phyloP scores from a whole-genome alignment of 192 early-diverging fungal species.

The Backusella circina region DNA sequence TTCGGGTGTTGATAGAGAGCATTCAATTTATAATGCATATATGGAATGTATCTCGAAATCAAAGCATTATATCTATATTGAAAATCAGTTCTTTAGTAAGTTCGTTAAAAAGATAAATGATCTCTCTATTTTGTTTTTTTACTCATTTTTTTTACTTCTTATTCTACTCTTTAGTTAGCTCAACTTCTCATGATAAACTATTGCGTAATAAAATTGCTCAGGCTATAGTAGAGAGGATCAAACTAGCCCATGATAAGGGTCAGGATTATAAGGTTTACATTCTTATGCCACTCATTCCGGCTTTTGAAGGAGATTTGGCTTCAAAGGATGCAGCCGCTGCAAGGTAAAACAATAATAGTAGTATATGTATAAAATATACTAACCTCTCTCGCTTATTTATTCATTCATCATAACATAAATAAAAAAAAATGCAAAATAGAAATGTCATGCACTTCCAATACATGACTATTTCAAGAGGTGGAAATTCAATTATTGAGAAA shows the following conservation, averaged over 20 bases:
- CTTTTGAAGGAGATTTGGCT: conserved; percentile 78
- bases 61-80: conserved; percentile 75
- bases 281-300: conserved; percentile 82
- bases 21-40: conserved; percentile 83
- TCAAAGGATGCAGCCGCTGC: conserved; percentile 66
- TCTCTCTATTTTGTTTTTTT: not conserved
- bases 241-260: conserved; percentile 56
- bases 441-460: conserved; percentile 82
- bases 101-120: not conserved
- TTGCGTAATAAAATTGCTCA: conserved; percentile 32
- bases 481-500: conserved; percentile 61
- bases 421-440: not conserved
- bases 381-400: too few species aligned
- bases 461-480: conserved; percentile 71
- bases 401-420: conserved; percentile 6
- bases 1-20: conserved; percentile 55
- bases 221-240: conserved; percentile 70
- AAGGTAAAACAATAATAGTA: conserved; percentile 7
- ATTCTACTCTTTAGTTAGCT: conserved; percentile 4
- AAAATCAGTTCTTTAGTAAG: conserved; percentile 92
- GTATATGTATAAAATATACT: not conserved
- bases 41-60: conserved; percentile 25
- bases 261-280: conserved; percentile 61
- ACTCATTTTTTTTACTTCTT: not conserved
- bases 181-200: conserved; percentile 17